These are phyloP conservation scores for Globisporangium parvum DNA, from an alignment of 352 stramenopile genomes.

Conservation along the genomic window DNA sequence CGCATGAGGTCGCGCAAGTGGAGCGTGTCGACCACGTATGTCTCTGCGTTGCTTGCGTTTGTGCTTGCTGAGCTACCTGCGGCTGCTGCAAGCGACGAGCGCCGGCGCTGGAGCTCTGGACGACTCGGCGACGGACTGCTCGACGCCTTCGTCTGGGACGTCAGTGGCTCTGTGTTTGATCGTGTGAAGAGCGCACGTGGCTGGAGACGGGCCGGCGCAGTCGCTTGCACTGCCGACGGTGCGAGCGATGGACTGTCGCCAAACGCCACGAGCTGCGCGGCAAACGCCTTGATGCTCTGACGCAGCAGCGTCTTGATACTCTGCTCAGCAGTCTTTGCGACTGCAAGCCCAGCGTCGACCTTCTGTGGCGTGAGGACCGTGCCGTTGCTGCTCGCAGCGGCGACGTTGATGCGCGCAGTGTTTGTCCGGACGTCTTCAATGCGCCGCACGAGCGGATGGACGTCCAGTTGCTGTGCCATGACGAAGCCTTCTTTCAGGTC, in stretches of 20 bases:
- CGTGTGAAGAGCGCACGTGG: slow-evolving; percentile 2
- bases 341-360: slow-evolving; percentile 20
- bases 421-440: slow-evolving; percentile 60
- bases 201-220: background rate
- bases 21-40: slow-evolving; percentile 66
- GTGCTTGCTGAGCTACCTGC: slow-evolving; percentile 10
- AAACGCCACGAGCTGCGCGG: slow-evolving; percentile 50
- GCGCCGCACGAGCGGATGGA: slow-evolving; percentile 51
- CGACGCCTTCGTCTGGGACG: background rate
- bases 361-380: background rate
- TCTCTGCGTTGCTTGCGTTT: slow-evolving; percentile 19
- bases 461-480: slow-evolving; percentile 48
- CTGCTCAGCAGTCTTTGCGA: slow-evolving; percentile 41
- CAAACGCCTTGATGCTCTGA: slow-evolving; percentile 49
- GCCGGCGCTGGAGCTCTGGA: slow-evolving; percentile 6
- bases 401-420: slow-evolving; percentile 23
- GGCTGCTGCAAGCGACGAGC: slow-evolving; percentile 36
- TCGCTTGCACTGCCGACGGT: background rate
- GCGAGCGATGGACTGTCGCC: slow-evolving; percentile 26
- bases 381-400: background rate
- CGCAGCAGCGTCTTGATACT: slow-evolving; percentile 49
- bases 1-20: slow-evolving; percentile 59
- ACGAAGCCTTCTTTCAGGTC: slow-evolving; percentile 73
- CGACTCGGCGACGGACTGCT: background rate
- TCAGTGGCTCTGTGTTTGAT: slow-evolving; percentile 11